phyloP scores from a whole-genome alignment of 2,329 filamentous ascomycete genomes.

The Fusarium sterilihyphosum region DNA sequence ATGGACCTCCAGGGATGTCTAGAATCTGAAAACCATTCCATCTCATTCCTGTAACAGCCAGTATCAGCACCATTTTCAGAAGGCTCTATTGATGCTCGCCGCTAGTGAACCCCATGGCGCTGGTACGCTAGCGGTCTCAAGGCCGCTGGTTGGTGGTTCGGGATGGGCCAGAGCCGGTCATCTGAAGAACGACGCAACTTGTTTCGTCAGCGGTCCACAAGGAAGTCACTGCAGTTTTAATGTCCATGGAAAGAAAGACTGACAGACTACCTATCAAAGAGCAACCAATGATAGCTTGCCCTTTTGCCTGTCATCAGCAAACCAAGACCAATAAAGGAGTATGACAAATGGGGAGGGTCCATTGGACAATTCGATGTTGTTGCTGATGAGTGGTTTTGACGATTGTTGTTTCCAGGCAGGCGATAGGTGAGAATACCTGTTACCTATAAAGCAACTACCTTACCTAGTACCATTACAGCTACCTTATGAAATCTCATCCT shows the following conservation, averaged over 20 bases:
- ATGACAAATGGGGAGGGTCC: neutral
- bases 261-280: neutral
- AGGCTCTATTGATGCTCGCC: conserved; percentile 21
- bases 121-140: conserved; percentile 39
- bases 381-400: conserved; percentile 20
- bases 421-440: conserved; percentile 1
- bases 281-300: conserved; percentile 17
- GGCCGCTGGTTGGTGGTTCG: conserved; percentile 25
- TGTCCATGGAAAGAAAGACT: conserved; percentile 9
- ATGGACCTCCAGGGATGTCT: conserved; percentile 11
- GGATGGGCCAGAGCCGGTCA: conserved; percentile 35
- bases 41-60: conserved; percentile 38
- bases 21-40: conserved; percentile 30
- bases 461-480: neutral
- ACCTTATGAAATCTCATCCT: neutral
- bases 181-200: conserved; percentile 31
- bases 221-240: conserved; percentile 18
- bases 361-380: conserved; percentile 20
- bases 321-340: conserved; percentile 1
- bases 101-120: conserved; percentile 37
- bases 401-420: neutral
- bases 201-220: conserved; percentile 39
- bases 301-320: conserved; percentile 8
- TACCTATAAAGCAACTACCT: neutral
- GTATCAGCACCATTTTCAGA: conserved; percentile 15